Evolutionary conservation across 1,284 basidiomycete genomes (phyloP), one percentile per base, ranked within the genome.

Genomic region (Erythrobasidium hasegawianum): DNA sequence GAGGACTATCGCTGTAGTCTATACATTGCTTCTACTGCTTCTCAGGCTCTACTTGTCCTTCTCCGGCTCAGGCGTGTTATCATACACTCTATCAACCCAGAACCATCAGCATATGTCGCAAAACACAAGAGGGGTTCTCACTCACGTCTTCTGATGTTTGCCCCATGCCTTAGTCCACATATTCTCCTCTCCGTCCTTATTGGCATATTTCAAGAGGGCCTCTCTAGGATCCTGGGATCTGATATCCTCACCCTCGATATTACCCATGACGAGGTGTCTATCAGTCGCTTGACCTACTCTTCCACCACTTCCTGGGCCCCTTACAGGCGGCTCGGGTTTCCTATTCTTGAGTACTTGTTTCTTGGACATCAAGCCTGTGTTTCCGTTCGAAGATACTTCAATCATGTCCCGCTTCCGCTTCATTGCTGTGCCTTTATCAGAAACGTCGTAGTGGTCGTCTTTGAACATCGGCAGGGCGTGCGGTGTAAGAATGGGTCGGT

Each of bases 211-310:
- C 82, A 98, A 87, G 70, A 98, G 80, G 2, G 95, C 95, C 79
- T 97, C 93, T 70, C 95, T 86, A 33, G 95, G 95, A 79, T 97
- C 93, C 79, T 94, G 87, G 79, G 90, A 89, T 74, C 90, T 80
- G 49, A 88, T 89, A 69, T 86, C 89, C 33, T 33, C 33, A 76
- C 93, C 89, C 75, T 88, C 83, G 62, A 93, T 91, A 76, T 98
- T 80, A 73, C 89, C 88, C 79, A 96, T 91, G 49, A 98, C 92
- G 69, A 97, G 85, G 74, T 95, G 90, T 72, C 96, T 91, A 53
- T 89, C 97, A 3, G 92, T 95, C 78, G 89, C 92, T 40, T 91
- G 89, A 24, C 96, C 96, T 52, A 99, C 89, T 29, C 95, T 81
- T 53, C 96, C 96, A 27, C 94, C 95, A 73, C 84, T 84, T 58